These are phyloP conservation scores for Lanmaoa rubissima DNA, from an alignment of 768 basidiomycete genomes.

Conservation along the genomic window DNA sequence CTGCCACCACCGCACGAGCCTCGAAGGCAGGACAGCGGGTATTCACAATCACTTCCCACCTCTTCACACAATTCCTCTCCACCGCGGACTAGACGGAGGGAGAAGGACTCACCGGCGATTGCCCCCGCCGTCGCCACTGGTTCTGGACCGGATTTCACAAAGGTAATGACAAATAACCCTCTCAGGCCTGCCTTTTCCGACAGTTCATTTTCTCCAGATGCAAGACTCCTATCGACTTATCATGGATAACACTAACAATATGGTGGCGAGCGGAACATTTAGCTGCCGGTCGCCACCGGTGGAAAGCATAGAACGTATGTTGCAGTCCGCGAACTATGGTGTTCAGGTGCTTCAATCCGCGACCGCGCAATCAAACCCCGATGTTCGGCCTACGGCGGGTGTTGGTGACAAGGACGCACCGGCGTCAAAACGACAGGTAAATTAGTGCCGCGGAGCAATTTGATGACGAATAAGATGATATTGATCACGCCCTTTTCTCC, in stretches of 20 bases:
- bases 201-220: constrained; percentile 31
- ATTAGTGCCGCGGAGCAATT: constrained; percentile 27
- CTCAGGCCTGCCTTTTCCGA: constrained; percentile 12
- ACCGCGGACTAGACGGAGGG: constrained; percentile 37
- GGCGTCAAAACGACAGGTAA: constrained; percentile 34
- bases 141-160: constrained; percentile 40
- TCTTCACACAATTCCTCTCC: constrained; percentile 29
- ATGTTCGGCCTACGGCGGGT: constrained; percentile 22
- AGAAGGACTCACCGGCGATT: constrained; percentile 34
- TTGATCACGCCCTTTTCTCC: constrained; percentile 21
- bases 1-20: constrained; percentile 31
- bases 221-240: constrained; percentile 44
- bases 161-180: constrained; percentile 30
- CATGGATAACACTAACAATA: constrained; percentile 37
- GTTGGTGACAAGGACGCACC: constrained; percentile 32
- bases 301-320: constrained; percentile 43
- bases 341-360: constrained; percentile 32
- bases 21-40: constrained; percentile 34
- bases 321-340: constrained; percentile 43
- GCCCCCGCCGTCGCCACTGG: constrained; percentile 24
- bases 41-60: constrained; percentile 25
- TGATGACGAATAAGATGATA: constrained; percentile 29
- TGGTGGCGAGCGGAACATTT: constrained; percentile 25
- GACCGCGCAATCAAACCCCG: constrained; percentile 28
- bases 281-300: constrained; percentile 24